Evolutionary conservation across 345 rosid species (phyloP), one percentile per base, ranked within the genome.

Genomic region (Eucalyptus cladocalyx): DNA sequence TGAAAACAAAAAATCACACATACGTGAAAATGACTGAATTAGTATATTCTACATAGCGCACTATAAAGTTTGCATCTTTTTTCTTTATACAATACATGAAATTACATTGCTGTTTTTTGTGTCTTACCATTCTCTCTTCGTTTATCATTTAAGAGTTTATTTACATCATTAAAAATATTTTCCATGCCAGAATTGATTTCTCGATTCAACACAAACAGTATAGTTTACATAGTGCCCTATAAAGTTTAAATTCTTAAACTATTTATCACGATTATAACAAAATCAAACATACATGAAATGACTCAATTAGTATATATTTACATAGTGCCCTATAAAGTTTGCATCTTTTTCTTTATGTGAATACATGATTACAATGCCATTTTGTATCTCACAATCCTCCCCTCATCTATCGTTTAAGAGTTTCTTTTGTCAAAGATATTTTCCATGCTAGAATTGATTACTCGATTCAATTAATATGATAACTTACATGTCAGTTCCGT

Each of bases 391-490:
- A 30, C 9, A 6, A 30, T 62, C 37, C 18, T 8, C 26, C 3
- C 1, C 3, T 37, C 14, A 76, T 37, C 42, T 37, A 76, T 23
- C 47, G 2, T 21, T 3, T 40, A 4, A 11, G 16, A 37, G 13
- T 72, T 34, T 18, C 11, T 53, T 53, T 2, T 28, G 32, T 62
- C n/a, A 12, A 62, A 28, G 4, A 62, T 30, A 28, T 62, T 28
- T 28, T 62, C 17, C 34, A 28, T 6, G 17, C 1, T 30, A 34
- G 11, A 18, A 34, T 72, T 10, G 23, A 6, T 42, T 21, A 11
- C 4, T 23, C 47, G 0, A 40, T 76, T 40, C 8, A 37, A 24
- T 2, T 11, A 1, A 6, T 24, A 37, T 2, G 9, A 37, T 24
- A 11, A 21, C 4, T 8, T 8, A 9, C 58, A 53, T 2, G 2